A percentile compares a stretch with the other conserved stretches of the same genome.
These are phyloP conservation scores for Aotearoamyces nothofagi DNA, from an alignment of 2,329 filamentous ascomycete species.

Conservation along the genomic window DNA sequence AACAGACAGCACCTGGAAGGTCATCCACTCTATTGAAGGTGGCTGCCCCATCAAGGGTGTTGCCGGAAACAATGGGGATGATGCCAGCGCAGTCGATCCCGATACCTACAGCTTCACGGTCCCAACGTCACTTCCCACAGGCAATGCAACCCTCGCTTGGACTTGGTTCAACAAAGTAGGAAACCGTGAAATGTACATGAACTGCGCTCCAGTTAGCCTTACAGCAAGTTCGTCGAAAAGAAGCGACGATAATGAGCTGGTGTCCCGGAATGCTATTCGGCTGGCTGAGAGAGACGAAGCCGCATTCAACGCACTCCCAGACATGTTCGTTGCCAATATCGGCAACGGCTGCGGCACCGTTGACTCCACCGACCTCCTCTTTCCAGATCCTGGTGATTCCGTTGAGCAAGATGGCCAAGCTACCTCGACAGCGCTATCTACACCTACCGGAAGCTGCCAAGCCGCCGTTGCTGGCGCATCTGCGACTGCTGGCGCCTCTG, in stretches of 20 bases:
- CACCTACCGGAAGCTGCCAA: slow-evolving; percentile 13
- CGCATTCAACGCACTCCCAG: slow-evolving; percentile 47
- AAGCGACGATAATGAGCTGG: slow-evolving; percentile 10
- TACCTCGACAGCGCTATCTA: slow-evolving; percentile 12
- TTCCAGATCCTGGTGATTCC: slow-evolving; percentile 49
- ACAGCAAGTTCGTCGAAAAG: slow-evolving; percentile 31
- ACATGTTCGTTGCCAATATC: slow-evolving; percentile 65
- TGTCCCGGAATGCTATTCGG: slow-evolving; percentile 8
- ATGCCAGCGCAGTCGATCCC: slow-evolving; percentile 28
- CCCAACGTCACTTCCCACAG: slow-evolving; percentile 54
- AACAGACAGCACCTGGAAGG: slow-evolving; percentile 60
- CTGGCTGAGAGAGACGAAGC: slow-evolving; percentile 22
- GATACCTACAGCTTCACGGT: slow-evolving; percentile 55
- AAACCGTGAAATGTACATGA: slow-evolving; percentile 97
- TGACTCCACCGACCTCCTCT: slow-evolving; percentile 42
- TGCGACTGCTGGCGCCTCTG: slow-evolving; percentile 7
- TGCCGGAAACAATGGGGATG: slow-evolving; percentile 39
- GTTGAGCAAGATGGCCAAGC: slow-evolving; percentile 30
- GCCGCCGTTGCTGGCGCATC: slow-evolving; percentile 9
- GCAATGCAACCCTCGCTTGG: slow-evolving; percentile 75
- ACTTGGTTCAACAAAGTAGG: slow-evolving; percentile 90
- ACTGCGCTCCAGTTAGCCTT: slow-evolving; percentile 67
- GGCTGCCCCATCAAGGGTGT: slow-evolving; percentile 57
- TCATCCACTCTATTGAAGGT: slow-evolving; percentile 77
- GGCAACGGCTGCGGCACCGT: slow-evolving; percentile 36